Evolutionary conservation across 306 rosid genomes (phyloP).

Genomic region (Oxytropis ochrocephala): DNA sequence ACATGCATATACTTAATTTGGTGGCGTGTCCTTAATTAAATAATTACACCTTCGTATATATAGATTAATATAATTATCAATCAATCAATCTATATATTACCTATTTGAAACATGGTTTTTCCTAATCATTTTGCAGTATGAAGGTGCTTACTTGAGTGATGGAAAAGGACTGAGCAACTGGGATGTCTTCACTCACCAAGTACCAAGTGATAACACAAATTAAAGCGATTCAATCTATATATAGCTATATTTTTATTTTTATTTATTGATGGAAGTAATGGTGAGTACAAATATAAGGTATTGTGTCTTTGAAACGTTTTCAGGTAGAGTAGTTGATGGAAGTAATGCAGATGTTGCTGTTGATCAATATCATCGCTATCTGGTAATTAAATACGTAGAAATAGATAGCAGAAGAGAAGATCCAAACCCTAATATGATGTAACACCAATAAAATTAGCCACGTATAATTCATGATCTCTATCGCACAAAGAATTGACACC

Average conservation of each 20-base stretch:
- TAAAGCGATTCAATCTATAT: too few relatives aligned
- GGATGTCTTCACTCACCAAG: conserved; percentile 48
- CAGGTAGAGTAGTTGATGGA: conserved; percentile 42
- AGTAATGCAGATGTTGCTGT: conserved; percentile 49
- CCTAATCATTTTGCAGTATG: conserved; percentile 32
- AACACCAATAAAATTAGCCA: too few relatives aligned
- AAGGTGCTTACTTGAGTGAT: conserved; percentile 53
- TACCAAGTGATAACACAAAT: conserved; percentile 30
- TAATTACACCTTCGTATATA: neutral
- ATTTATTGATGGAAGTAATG: too few relatives aligned
- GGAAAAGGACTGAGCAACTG: conserved; percentile 56
- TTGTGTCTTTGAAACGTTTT: neutral
- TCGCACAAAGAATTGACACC: too few relatives aligned
- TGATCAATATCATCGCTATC: conserved; percentile 60
- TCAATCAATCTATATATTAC: neutral
- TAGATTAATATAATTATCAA: neutral
- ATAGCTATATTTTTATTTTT: too few relatives aligned
- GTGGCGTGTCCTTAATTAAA: neutral
- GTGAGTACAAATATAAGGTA: too few relatives aligned
- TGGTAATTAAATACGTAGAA: too few relatives aligned
- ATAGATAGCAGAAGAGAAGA: too few relatives aligned
- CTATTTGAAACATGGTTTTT: neutral
- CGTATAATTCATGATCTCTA: too few relatives aligned
- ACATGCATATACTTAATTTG: too few relatives aligned
- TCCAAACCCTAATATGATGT: too few relatives aligned